These are phyloP conservation scores for Fraxinus albicans DNA, from an alignment of 305 asterid species.

Conservation along the genomic window DNA sequence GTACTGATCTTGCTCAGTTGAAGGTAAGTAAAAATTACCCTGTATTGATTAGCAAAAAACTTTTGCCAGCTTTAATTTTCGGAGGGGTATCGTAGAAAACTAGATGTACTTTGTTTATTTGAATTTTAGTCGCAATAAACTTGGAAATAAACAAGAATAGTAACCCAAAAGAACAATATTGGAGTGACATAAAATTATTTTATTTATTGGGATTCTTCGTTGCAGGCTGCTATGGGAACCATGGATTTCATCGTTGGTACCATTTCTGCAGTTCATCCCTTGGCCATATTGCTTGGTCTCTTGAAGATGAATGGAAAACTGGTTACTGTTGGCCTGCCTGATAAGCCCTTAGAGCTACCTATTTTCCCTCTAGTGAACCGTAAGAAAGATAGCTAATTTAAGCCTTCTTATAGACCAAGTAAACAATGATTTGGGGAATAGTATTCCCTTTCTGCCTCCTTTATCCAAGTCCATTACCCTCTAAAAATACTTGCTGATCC, in stretches of 20 bases:
- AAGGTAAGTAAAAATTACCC: conserved; percentile 28
- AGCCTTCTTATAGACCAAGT: not conserved
- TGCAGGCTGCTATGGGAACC: conserved; percentile 53
- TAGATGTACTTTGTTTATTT: not conserved
- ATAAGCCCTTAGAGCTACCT: conserved; percentile 60
- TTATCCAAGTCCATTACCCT: no score
- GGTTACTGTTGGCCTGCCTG: conserved; percentile 55
- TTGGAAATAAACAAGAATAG: not conserved
- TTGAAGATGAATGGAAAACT: conserved; percentile 62
- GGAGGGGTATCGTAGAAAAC: not conserved
- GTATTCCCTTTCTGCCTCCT: no score
- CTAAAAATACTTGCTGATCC: no score
- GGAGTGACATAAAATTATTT: not conserved
- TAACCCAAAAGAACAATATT: not conserved
- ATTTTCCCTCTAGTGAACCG: conserved; percentile 55
- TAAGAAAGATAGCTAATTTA: conserved; percentile 20
- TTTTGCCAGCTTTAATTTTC: not conserved
- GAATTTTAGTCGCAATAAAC: not conserved
- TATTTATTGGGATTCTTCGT: not conserved
- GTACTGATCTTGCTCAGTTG: conserved; percentile 43
- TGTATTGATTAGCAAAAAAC: not conserved
- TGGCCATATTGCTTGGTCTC: conserved; percentile 47
- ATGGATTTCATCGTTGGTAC: conserved; percentile 72
- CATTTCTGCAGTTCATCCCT: conserved; percentile 49
- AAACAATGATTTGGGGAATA: not conserved